Base-by-base conservation (phyloP, 1,284 basidiomycete species). In the Cryptococcus sp. region DNA sequence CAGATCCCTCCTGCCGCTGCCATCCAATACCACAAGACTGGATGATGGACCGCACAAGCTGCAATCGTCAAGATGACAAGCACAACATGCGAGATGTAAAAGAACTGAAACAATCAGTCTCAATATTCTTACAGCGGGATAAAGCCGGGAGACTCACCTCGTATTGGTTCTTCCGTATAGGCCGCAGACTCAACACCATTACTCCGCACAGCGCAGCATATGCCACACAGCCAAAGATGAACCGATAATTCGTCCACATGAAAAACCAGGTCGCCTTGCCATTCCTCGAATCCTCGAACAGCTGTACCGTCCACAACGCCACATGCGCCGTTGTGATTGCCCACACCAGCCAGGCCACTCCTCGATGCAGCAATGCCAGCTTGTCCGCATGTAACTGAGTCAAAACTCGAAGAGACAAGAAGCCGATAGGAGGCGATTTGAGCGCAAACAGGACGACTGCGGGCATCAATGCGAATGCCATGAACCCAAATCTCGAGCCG, bases 351-450 rank as follows among this genome's bases (percentile, higher is more conserved):
- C 85, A 77, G 3, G 84, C 89, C 4, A 79, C 75, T 79, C 82
- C 85, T 36, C 81, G 80, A 72, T 88, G 87, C 11, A 87, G 73
- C 66, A 80, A 78, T 4, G 80, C 75, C 21, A 89, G 79, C 60
- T 87, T 86, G 74, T 92, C 88, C 58, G 86, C 84, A 58, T 83
- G 80, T 28, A 87, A 69, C 45, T 86, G 81, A 22, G 82, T 80
- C 51, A 85, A 76, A 53, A 80, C 80, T 0, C 82, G 79, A 22
- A 84, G 75, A n/a, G 87, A 81, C 59, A 90, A 81, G 38, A 90
- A 62, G 43, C 87, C 87, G 60, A 89, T 84, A 0, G 89, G 89
- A 11, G 85, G 82, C 3, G 85, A 78, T 68, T 90, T 91, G 66
- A 91, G 78, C 3, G 84, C 87, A 50, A 90, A 79, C 10, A 89